phyloP scores from a whole-genome alignment of 169 alveolate genomes.

The Plasmodium adleri region DNA sequence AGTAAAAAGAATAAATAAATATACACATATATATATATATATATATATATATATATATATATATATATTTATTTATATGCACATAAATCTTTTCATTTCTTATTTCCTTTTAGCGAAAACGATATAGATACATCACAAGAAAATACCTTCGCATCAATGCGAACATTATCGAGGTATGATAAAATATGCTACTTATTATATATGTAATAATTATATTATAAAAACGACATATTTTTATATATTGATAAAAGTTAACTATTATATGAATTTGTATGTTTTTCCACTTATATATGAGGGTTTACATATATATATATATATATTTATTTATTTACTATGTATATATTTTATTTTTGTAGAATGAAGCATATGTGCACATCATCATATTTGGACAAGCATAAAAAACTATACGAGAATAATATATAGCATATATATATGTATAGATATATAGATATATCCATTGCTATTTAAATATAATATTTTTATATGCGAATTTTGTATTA shows the following conservation, averaged over 20 bases:
- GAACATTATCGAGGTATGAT: slow-evolving; percentile 66
- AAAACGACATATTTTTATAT: too few relatives aligned
- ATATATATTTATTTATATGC: neutral
- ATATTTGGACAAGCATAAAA: slow-evolving; percentile 70
- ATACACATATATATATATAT: neutral
- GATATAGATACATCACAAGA: slow-evolving; percentile 72
- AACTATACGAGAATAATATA: slow-evolving; percentile 28
- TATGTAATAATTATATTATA: neutral
- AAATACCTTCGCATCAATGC: slow-evolving; percentile 71
- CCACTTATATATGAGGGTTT: too few relatives aligned
- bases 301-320: too few relatives aligned
- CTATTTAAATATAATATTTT: too few relatives aligned
- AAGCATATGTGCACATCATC: slow-evolving; percentile 66
- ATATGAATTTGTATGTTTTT: too few relatives aligned
- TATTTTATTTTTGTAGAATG: slow-evolving; percentile 15
- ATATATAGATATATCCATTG: too few relatives aligned
- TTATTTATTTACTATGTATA: neutral
- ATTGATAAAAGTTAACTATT: too few relatives aligned
- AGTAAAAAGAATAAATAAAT: slow-evolving; percentile 12
- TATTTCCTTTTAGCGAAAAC: slow-evolving; percentile 39
- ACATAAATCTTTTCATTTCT: neutral
- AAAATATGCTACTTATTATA: neutral
- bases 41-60: neutral
- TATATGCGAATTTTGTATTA: too few relatives aligned
- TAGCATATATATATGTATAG: neutral